Evolutionary conservation across 2,329 filamentous ascomycete species (phyloP).

Genomic region (Epichloe glyceriae): DNA sequence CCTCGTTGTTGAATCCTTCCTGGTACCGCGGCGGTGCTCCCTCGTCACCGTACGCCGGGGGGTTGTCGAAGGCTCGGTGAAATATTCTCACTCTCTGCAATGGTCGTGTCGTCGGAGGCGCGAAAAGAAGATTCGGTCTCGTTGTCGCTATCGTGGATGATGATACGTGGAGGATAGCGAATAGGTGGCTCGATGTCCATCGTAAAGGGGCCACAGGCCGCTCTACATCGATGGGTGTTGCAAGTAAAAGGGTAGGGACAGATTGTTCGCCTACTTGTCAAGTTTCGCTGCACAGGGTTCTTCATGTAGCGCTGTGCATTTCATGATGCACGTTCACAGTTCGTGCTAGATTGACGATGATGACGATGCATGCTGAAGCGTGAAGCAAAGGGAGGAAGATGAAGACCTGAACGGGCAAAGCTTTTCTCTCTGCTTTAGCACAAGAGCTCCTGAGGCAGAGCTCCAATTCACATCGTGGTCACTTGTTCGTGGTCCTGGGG

Average conservation of each 20-base stretch:
- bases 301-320: neutral
- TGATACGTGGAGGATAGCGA: constrained; percentile 6
- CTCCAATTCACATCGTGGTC: neutral
- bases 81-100: constrained; percentile 5
- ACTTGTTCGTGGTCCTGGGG: neutral
- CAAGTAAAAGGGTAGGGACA: neutral
- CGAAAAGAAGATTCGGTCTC: neutral
- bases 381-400: neutral
- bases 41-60: constrained; percentile 11
- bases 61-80: constrained; percentile 8
- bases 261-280: neutral
- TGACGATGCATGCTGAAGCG: neutral
- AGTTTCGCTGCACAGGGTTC: neutral
- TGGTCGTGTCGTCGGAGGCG: constrained; percentile 6
- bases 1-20: constrained; percentile 2
- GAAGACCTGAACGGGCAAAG: neutral
- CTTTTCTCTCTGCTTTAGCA: neutral
- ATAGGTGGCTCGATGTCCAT: constrained; percentile 8
- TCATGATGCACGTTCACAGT: neutral
- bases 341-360: neutral
- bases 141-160: constrained; percentile 1
- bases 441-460: neutral
- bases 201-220: neutral
- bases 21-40: constrained; percentile 9
- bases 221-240: neutral